These are phyloP conservation scores for Neofusicoccum kwambonambiense DNA, from an alignment of 2,329 filamentous ascomycete species.

Conservation along the genomic window DNA sequence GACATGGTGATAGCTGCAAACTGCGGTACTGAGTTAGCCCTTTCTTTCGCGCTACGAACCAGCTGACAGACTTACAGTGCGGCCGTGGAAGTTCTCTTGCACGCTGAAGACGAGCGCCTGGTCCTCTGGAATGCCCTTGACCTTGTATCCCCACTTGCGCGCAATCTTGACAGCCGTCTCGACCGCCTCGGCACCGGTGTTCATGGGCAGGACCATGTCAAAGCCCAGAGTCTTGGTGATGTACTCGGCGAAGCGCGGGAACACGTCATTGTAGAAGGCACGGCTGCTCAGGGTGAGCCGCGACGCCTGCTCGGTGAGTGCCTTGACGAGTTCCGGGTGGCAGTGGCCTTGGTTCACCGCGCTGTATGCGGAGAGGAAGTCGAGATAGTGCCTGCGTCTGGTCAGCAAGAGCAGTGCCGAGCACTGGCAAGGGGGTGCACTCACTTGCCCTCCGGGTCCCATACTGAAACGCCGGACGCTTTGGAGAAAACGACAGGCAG, in stretches of 20 bases:
- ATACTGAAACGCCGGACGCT: constrained; percentile 82
- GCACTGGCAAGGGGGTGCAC: neutral
- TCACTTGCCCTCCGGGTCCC: constrained; percentile 81
- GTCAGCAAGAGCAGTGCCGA: neutral
- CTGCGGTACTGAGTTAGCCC: constrained; percentile 41
- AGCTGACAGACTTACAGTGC: constrained; percentile 65
- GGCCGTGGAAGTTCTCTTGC: constrained; percentile 91
- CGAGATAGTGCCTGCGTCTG: constrained; percentile 69
- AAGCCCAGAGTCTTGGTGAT: constrained; percentile 86
- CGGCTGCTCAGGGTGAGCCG: constrained; percentile 88
- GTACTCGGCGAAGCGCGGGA: constrained; percentile 92
- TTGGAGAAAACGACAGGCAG: constrained; percentile 73
- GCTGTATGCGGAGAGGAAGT: constrained; percentile 97
- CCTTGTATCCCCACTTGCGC: constrained; percentile 96
- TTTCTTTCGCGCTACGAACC: neutral
- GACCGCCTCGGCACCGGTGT: constrained; percentile 93
- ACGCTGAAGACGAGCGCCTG: constrained; percentile 83
- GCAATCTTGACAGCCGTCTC: constrained; percentile 96
- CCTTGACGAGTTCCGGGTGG: constrained; percentile 91
- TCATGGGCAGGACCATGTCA: constrained; percentile 98
- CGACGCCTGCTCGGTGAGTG: constrained; percentile 82
- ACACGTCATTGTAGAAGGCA: constrained; percentile 98
- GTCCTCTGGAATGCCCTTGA: constrained; percentile 82
- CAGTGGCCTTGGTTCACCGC: constrained; percentile 98
- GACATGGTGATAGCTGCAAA: constrained; percentile 96